phyloP scores from a whole-genome alignment of 2,329 filamentous ascomycete genomes.

The Lojkania enalia region DNA sequence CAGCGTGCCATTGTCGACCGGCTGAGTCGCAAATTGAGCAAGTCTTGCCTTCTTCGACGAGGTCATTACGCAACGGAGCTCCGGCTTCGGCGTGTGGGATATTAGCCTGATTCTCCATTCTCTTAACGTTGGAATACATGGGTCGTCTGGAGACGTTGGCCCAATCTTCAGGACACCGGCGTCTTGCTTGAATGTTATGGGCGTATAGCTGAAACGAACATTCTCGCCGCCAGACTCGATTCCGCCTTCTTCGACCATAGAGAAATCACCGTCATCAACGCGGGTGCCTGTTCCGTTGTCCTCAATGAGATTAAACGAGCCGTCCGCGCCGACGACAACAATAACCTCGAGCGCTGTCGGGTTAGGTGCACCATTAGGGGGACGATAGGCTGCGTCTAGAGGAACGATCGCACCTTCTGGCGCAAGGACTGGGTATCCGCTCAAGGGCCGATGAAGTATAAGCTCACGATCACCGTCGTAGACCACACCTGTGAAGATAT shows the following conservation, averaged over 20 bases:
- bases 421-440: constrained; percentile 58
- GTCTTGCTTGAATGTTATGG: constrained; percentile 44
- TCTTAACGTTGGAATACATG: constrained; percentile 31
- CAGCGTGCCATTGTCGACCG: constrained; percentile 31
- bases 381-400: constrained; percentile 51
- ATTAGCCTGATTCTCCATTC: constrained; percentile 40
- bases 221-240: constrained; percentile 26
- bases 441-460: constrained; percentile 55
- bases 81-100: constrained; percentile 25
- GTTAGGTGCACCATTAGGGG: constrained; percentile 54
- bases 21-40: constrained; percentile 17
- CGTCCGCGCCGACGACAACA: constrained; percentile 51
- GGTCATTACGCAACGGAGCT: constrained; percentile 33
- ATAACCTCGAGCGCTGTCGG: constrained; percentile 56
- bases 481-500: constrained; percentile 61
- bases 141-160: constrained; percentile 29
- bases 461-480: constrained; percentile 62
- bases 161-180: constrained; percentile 42
- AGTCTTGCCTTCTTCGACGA: constrained; percentile 31
- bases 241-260: constrained; percentile 49
- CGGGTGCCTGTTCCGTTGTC: constrained; percentile 45
- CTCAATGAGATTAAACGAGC: constrained; percentile 55
- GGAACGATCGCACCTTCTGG: constrained; percentile 62
- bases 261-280: constrained; percentile 42
- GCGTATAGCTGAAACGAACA: constrained; percentile 37